These are phyloP conservation scores for Rutstroemia sp. DNA, from an alignment of 2,329 filamentous ascomycete genomes.

Conservation along the genomic window DNA sequence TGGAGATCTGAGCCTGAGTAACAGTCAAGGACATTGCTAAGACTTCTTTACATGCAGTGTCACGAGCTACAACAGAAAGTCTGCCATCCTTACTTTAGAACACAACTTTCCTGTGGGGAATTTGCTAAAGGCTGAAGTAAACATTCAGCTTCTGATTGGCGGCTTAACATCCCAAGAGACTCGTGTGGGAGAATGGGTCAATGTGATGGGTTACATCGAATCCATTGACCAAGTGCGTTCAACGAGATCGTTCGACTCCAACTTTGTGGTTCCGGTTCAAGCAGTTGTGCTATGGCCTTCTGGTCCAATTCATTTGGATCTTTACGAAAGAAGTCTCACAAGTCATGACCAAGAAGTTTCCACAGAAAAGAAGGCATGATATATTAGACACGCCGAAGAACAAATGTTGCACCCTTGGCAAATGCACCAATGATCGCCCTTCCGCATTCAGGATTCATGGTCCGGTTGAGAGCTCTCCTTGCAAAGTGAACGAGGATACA, in stretches of 20 bases:
- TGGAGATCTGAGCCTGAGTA: background rate
- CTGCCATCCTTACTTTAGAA: conserved; percentile 58
- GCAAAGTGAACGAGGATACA: too few species aligned
- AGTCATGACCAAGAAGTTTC: background rate
- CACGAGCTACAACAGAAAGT: conserved; percentile 44
- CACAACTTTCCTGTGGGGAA: conserved; percentile 52
- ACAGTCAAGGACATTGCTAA: conserved; percentile 1
- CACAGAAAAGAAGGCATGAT: background rate
- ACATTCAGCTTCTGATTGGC: conserved; percentile 65
- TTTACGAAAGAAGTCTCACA: conserved; percentile 51
- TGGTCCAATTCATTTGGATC: conserved; percentile 60
- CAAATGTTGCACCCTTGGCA: background rate
- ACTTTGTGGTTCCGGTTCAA: conserved; percentile 47
- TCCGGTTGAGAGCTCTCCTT: too few species aligned
- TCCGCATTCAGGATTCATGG: too few species aligned
- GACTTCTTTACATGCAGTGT: conserved; percentile 38
- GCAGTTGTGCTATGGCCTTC: conserved; percentile 73
- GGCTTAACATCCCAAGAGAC: conserved; percentile 55
- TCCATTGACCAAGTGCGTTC: conserved; percentile 6
- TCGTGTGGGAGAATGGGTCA: conserved; percentile 76
- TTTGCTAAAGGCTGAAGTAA: conserved; percentile 49
- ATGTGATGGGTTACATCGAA: conserved; percentile 74
- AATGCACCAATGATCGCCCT: too few species aligned
- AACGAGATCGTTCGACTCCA: conserved; percentile 23
- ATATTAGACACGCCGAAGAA: background rate